Evolutionary conservation across 176 grass and related monocot species (phyloP).

Genomic region (Metroxylon sagu): DNA sequence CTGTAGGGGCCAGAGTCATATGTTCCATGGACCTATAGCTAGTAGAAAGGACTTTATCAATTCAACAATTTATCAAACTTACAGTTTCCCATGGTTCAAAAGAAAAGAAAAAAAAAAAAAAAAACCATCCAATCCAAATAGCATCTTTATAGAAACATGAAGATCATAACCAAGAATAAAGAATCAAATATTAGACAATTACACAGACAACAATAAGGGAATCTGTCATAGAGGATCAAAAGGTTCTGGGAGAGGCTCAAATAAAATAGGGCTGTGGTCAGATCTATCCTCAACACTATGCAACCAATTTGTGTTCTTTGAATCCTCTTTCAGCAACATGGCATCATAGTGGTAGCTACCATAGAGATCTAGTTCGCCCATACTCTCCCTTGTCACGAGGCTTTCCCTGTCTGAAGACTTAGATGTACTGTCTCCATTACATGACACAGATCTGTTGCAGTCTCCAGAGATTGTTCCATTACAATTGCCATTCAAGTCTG

Average conservation of each 20-base stretch:
- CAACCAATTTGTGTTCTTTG: conserved; percentile 68
- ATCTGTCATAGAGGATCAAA: conserved; percentile 60
- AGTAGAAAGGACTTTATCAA: too few relatives aligned
- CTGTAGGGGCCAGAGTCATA: too few relatives aligned
- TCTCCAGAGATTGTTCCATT: conserved; percentile 19
- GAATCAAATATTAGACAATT: background rate
- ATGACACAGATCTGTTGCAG: conserved; percentile 34
- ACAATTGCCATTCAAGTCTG: conserved; percentile 35
- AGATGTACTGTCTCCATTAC: conserved; percentile 31
- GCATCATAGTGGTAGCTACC: conserved; percentile 62
- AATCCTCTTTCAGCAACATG: conserved; percentile 81
- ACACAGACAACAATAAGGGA: background rate
- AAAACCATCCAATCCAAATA: too few relatives aligned
- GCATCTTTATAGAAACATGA: too few relatives aligned
- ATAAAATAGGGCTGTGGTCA: conserved; percentile 69
- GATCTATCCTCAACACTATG: conserved; percentile 67
- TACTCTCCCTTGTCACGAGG: conserved; percentile 41
- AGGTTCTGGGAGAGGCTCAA: conserved; percentile 80
- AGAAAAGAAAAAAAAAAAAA: too few relatives aligned
- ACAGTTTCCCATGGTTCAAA: too few relatives aligned
- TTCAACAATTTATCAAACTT: too few relatives aligned
- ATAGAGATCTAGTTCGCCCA: conserved; percentile 67
- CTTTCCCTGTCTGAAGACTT: conserved; percentile 62
- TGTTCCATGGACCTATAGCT: too few relatives aligned
- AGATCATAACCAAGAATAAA: background rate